Conservation (phyloP, 192 early-diverging fungal genomes). For the Linnemannia schmuckeri region DNA sequence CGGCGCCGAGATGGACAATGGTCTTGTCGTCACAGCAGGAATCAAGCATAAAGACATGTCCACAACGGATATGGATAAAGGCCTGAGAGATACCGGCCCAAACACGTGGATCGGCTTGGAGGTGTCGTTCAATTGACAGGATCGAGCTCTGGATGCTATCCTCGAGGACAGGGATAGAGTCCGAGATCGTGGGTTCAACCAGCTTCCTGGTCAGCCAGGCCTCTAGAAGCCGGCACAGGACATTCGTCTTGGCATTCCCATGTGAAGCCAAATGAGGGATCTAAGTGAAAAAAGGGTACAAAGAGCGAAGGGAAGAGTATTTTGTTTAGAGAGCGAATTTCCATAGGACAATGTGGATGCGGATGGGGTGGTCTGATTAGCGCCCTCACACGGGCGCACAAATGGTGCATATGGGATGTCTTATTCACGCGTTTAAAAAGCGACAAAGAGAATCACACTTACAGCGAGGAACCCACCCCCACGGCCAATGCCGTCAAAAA, state of each 20-base stretch:
- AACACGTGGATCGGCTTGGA: constrained; percentile 27
- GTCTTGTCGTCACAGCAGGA: constrained; percentile 54
- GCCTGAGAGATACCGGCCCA: constrained; percentile 54
- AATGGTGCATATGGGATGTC: not conserved
- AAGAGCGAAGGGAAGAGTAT: not conserved
- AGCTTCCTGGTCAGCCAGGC: constrained; percentile 53
- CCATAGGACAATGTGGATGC: not conserved
- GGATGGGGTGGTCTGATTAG: not conserved
- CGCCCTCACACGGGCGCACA: not conserved
- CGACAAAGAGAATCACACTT: not conserved
- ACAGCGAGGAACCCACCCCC: constrained; percentile 53
- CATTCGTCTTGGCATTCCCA: constrained; percentile 56
- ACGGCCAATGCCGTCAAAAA: constrained; percentile 54
- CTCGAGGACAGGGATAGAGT: constrained; percentile 53
- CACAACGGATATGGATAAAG: constrained; percentile 54
- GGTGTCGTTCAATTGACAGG: constrained; percentile 44
- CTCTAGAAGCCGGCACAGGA: constrained; percentile 49
- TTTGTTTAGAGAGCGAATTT: not conserved
- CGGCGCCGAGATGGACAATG: constrained; percentile 48
- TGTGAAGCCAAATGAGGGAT: constrained; percentile 57
- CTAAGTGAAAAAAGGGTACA: constrained; percentile 7
- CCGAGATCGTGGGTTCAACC: constrained; percentile 56
- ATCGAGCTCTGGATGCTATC: constrained; percentile 55
- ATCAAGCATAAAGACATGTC: constrained; percentile 54
- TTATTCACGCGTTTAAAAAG: not conserved